Percentiles rank a stretch among this genome's conserved stretches.
Evolutionary conservation across 2,329 filamentous ascomycete genomes (phyloP).

Genomic region (Penicillium brasilianum): DNA sequence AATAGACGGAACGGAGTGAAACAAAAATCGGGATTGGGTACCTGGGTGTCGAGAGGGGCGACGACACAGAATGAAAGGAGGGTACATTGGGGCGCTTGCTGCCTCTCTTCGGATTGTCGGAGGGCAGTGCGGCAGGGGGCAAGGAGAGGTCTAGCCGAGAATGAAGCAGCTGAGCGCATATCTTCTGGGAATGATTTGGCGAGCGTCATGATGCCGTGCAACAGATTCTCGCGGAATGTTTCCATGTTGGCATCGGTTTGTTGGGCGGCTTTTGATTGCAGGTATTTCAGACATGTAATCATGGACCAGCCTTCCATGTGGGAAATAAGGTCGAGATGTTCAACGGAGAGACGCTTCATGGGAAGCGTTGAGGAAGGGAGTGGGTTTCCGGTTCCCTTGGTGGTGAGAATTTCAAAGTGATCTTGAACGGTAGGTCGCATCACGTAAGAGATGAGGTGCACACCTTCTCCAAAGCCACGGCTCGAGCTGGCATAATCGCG

Average conservation of each 20-base stretch:
- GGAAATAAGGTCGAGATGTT: constrained; percentile 60
- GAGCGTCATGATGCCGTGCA: constrained; percentile 45
- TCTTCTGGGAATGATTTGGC: constrained; percentile 50
- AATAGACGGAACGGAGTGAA: constrained; percentile 70
- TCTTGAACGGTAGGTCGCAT: constrained; percentile 56
- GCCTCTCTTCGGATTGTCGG: constrained; percentile 39
- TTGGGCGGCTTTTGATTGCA: constrained; percentile 34
- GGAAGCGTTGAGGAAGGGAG: constrained; percentile 65
- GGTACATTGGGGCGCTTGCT: constrained; percentile 41
- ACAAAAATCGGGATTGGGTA: constrained; percentile 58
- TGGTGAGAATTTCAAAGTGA: constrained; percentile 69
- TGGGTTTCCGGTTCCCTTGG: constrained; percentile 61
- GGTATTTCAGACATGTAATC: constrained; percentile 41
- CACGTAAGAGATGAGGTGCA: constrained; percentile 51
- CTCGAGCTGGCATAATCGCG: constrained; percentile 55
- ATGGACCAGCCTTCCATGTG: constrained; percentile 50
- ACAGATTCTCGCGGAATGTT: constrained; percentile 54
- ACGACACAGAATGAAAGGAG: constrained; percentile 64
- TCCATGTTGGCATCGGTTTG: constrained; percentile 33
- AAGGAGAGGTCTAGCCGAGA: constrained; percentile 45
- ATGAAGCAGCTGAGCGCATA: constrained; percentile 40
- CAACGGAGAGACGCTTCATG: constrained; percentile 58
- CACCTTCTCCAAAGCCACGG: constrained; percentile 41
- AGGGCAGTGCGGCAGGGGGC: constrained; percentile 40
- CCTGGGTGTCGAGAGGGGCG: constrained; percentile 63